Percentiles rank a stretch among this genome's conserved stretches.
Evolutionary conservation across 2,329 filamentous ascomycete genomes (phyloP).

Genomic region (Botrytis byssoidea): DNA sequence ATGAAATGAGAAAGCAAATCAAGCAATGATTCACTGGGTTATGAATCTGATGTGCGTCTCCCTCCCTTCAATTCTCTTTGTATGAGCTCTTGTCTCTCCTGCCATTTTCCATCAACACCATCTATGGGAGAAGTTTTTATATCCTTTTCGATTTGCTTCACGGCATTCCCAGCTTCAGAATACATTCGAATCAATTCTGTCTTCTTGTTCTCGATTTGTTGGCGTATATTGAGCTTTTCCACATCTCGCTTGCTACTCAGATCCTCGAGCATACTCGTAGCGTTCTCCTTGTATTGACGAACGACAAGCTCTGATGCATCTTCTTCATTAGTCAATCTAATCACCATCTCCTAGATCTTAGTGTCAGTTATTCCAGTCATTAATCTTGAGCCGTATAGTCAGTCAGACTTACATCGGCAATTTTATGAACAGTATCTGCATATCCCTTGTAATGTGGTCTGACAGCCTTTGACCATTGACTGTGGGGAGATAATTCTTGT

Average conservation of each 20-base stretch:
- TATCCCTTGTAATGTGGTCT: constrained; percentile 36
- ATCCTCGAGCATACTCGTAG: constrained; percentile 30
- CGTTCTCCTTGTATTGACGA: constrained; percentile 36
- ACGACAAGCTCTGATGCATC: constrained; percentile 35
- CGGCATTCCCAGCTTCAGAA: constrained; percentile 25
- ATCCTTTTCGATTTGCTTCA: constrained; percentile 24
- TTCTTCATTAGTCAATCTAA: constrained; percentile 35
- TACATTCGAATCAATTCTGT: constrained; percentile 29
- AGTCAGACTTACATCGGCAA: constrained; percentile 36
- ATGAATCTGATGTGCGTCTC: constrained; percentile 20
- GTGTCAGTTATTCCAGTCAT: constrained; percentile 26
- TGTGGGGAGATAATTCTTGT: constrained; percentile 20
- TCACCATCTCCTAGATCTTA: constrained; percentile 34
- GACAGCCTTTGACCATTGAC: constrained; percentile 34
- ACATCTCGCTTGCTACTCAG: constrained; percentile 26
- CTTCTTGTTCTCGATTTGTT: constrained; percentile 27
- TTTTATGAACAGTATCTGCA: constrained; percentile 31
- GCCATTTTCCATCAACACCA: constrained; percentile 32
- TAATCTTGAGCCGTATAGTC: neutral
- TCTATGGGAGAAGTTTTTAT: constrained; percentile 25
- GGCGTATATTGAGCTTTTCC: constrained; percentile 26
- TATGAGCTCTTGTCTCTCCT: constrained; percentile 31
- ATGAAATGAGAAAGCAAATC: neutral
- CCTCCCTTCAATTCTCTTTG: constrained; percentile 27
- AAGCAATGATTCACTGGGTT: neutral